Base-by-base conservation (phyloP, 768 basidiomycete species). In the Kwoniella dejecticola region DNA sequence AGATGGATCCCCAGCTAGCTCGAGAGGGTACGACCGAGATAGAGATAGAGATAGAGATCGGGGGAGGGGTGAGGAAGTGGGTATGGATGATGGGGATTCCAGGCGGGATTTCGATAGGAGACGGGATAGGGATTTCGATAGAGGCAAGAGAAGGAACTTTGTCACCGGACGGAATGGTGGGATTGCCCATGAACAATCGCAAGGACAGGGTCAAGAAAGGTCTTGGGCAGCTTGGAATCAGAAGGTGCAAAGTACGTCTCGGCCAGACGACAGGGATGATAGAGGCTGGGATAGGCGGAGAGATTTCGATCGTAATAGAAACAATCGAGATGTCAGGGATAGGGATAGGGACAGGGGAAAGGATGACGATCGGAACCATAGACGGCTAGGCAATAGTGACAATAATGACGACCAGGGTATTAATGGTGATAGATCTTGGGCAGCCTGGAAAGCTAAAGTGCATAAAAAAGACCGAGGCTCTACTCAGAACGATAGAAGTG, bases 381-480 rank as follows among this genome's bases (percentile, higher is more conserved):
- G 26, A 47, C 3, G 33, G 15, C 15, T 36, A 36, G 15, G 8
- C 19, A 47, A 44, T 46, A 58, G 48, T 49, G 38, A 53, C 27
- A 54, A 59, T 40, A 23, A 58, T 13, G 55, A 30, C 41, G 47
- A 54, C 45, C 47, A 21, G 27, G 57, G 47, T n/a, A n/a, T n/a
- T n/a, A 29, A 29, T 24, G 56, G 31, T n/a, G 56, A 44, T 24
- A 10, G 62, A 19, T 48, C 50, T 19, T 61, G 65, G 59, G 47
- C 66, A 29, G 65, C 57, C 48, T 62, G 62, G 68, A 66, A 64
- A 36, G 49, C 36, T 23, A 61, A 57, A 23, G 45, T 62, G 44
- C 55, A 52, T 21, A 31, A 49, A 17, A 33, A 21, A 50, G 48
- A 50, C 6, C 11, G 30, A 23, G 48, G 23, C 4, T 11, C 26